Evolutionary conservation across 2,329 filamentous ascomycete genomes (phyloP).

Genomic region (Colletotrichum eleusines): DNA sequence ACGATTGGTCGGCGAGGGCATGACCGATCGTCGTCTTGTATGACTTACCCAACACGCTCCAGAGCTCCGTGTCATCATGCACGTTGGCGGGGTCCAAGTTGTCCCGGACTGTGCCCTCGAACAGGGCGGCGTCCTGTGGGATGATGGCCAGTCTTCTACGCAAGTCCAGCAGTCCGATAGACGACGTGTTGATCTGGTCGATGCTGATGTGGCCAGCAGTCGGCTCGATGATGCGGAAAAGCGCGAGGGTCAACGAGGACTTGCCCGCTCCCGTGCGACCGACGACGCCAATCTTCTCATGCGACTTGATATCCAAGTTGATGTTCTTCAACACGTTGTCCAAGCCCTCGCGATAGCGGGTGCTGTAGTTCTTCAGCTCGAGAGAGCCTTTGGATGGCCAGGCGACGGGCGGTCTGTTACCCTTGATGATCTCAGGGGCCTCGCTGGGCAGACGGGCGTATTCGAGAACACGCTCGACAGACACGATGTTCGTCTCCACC

Average conservation of each 20-base stretch:
- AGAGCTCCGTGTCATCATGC: constrained; percentile 96
- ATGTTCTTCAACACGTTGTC: constrained; percentile 95
- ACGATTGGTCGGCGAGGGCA: constrained; percentile 23
- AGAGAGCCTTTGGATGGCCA: constrained; percentile 94
- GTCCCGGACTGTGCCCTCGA: constrained; percentile 92
- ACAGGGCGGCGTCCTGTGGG: constrained; percentile 95
- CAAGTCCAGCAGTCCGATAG: constrained; percentile 90
- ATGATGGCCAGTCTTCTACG: constrained; percentile 94
- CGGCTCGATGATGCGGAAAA: constrained; percentile 97
- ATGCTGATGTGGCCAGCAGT: constrained; percentile 86
- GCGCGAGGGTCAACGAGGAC: constrained; percentile 88
- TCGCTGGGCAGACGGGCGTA: constrained; percentile 93
- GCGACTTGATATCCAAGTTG: constrained; percentile 90
- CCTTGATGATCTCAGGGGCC: constrained; percentile 92
- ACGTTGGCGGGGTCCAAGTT: constrained; percentile 96
- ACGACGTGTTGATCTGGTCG: constrained; percentile 88
- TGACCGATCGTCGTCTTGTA: constrained; percentile 33
- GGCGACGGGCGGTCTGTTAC: constrained; percentile 85
- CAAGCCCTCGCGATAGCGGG: constrained; percentile 88
- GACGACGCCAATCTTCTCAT: constrained; percentile 98
- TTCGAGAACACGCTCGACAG: constrained; percentile 96
- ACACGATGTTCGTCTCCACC: constrained; percentile 99
- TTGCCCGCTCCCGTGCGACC: constrained; percentile 97
- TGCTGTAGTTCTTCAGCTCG: constrained; percentile 93
- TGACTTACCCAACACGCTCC: constrained; percentile 88